Base-by-base conservation (phyloP, 2,329 filamentous ascomycete species). In the Neurospora crassa region DNA sequence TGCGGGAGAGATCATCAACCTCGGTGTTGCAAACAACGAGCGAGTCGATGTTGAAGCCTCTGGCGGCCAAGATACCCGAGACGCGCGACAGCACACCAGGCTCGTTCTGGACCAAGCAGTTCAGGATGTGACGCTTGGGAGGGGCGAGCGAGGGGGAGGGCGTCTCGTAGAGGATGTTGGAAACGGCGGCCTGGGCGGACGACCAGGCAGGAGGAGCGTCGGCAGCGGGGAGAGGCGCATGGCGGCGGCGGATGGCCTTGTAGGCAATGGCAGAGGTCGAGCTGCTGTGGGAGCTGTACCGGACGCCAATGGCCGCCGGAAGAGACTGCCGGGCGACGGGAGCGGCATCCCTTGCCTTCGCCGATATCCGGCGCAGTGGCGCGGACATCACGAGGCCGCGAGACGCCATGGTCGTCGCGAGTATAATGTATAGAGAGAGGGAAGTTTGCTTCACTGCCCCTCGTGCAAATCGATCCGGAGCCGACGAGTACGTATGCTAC, bases 11-110 rank as follows among this genome's bases (percentile, higher is more conserved):
- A 79, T 99, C 96, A 77, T 95, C 92, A 37, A 99, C 94, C 83
- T 99, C 96, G 74, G 96, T 99, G 82, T 92, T 96, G 86, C 96
- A 99, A 73, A 99, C 96, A 70, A 99, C 96, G 74, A 99, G 86
- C 70, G 92, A 97, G 87, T 99, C 96, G 78, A 99, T 99, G 85
- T 99, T 99, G 89, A 99, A 99, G 75, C 96, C 96, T 72, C 96
- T 90, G 63, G 96, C 96, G 14, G 96, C 96, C 42, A 99, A 86
- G 79, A 99, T 98, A 70, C 96, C 96, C 0, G 96, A 98, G 11
- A 99, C 93, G 73, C 96, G 94, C 69, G 95, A 98, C 72, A 99
- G 86, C 71, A 99, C 96, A 84, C 96, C 96, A 14, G 96, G 96
- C 85, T 99, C 96, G 84, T 99, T 99, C 83, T 99, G 96, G 73